Evolutionary conservation across 1,139 yeast species (phyloP).

Genomic region (Sporopachydermia cereana): DNA sequence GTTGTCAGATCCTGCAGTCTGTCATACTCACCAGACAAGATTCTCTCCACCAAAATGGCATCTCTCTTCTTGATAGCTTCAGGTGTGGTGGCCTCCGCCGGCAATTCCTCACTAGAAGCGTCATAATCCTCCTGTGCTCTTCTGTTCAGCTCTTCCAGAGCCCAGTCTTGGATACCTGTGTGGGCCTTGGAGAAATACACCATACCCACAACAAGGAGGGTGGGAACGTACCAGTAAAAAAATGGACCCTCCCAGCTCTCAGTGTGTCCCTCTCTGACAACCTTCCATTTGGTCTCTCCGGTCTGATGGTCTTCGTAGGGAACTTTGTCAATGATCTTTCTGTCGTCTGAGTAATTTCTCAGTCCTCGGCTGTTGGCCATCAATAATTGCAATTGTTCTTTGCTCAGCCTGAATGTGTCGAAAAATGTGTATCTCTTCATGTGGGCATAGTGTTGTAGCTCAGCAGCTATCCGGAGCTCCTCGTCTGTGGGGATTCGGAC

Average conservation of each 20-base stretch:
- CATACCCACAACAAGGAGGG: slow-evolving; percentile 34
- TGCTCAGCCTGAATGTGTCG: slow-evolving; percentile 46
- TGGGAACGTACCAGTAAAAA: slow-evolving; percentile 65
- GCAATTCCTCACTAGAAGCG: slow-evolving; percentile 40
- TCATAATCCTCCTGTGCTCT: slow-evolving; percentile 65
- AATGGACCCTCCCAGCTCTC: slow-evolving; percentile 81
- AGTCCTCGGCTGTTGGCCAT: slow-evolving; percentile 56
- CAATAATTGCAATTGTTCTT: slow-evolving; percentile 47
- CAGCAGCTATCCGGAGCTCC: slow-evolving; percentile 67
- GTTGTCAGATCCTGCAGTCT: slow-evolving; percentile 15
- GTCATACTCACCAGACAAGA: slow-evolving; percentile 78
- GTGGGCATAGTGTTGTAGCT: slow-evolving; percentile 50
- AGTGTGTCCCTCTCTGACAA: slow-evolving; percentile 62
- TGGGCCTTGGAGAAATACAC: slow-evolving; percentile 35
- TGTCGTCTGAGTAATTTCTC: slow-evolving; percentile 41
- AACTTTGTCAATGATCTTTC: slow-evolving; percentile 68
- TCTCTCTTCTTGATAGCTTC: slow-evolving; percentile 61
- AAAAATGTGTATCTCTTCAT: slow-evolving; percentile 49
- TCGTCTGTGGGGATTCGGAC: slow-evolving; percentile 59
- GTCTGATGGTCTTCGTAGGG: slow-evolving; percentile 73
- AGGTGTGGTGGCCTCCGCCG: slow-evolving; percentile 40
- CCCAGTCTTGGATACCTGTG: slow-evolving; percentile 53
- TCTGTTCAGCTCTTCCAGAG: slow-evolving; percentile 68
- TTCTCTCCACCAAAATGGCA: slow-evolving; percentile 70
- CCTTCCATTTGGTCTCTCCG: slow-evolving; percentile 72